These are phyloP conservation scores for Desmodesmus armatus DNA, from an alignment of 139 green algal genomes.

Conservation along the genomic window DNA sequence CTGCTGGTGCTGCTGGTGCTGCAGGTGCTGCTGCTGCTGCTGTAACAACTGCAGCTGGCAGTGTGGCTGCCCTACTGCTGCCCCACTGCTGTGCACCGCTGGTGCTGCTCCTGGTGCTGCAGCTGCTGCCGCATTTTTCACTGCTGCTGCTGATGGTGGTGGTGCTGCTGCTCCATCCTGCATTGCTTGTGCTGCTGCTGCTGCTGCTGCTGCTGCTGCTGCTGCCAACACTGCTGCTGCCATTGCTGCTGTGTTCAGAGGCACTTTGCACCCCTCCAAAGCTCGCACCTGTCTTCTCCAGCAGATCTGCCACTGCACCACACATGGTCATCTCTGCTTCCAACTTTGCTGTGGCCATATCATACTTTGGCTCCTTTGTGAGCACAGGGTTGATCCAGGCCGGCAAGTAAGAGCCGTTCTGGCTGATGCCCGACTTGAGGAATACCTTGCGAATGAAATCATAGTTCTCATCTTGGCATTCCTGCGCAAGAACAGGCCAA, in stretches of 20 bases:
- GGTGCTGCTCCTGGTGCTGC: not conserved
- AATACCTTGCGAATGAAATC: conserved; percentile 59
- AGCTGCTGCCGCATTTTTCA: too few species aligned
- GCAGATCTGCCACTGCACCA: conserved; percentile 46
- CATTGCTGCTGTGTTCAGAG: not conserved
- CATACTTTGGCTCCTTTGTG: conserved; percentile 57
- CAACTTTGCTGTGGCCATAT: conserved; percentile 68
- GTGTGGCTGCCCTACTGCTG: not conserved
- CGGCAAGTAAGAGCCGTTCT: conserved; percentile 60
- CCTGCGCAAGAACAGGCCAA: conserved; percentile 22
- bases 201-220: too few species aligned
- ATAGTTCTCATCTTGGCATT: conserved; percentile 40
- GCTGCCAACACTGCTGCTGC: too few species aligned
- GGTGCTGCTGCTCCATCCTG: conserved; percentile 2
- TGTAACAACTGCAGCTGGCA: too few species aligned
- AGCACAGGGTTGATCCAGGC: conserved; percentile 62
- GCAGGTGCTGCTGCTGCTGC: not conserved
- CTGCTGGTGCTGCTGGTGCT: not conserved
- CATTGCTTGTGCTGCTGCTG: too few species aligned
- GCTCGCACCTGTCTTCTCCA: conserved; percentile 56
- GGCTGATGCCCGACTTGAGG: conserved; percentile 51
- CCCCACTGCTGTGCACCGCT: not conserved
- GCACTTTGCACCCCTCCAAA: not conserved
- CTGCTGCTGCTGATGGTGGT: not conserved
- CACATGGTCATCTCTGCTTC: conserved; percentile 87